These are phyloP conservation scores for Colletotrichum sp. DNA, from an alignment of 2,329 filamentous ascomycete genomes.

Conservation along the genomic window DNA sequence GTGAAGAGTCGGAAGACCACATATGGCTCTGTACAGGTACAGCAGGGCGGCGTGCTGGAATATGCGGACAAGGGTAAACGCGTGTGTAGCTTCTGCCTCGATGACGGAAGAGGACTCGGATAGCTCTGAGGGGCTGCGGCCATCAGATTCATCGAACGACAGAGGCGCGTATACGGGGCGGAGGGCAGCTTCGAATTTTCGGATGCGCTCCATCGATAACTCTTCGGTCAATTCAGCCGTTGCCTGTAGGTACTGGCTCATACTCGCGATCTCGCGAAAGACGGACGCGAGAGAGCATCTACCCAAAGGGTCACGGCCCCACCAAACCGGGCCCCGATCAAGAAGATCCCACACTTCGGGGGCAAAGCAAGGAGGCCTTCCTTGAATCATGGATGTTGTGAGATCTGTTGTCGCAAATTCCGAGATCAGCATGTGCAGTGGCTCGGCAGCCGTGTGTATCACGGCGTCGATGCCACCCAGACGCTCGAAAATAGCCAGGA, in stretches of 20 bases:
- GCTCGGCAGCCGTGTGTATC: conserved; percentile 28
- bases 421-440: conserved; percentile 43
- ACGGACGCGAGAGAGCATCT: conserved; percentile 38
- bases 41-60: conserved; percentile 46
- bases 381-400: conserved; percentile 44
- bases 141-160: conserved; percentile 25
- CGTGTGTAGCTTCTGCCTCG: conserved; percentile 35
- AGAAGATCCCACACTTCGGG: conserved; percentile 37
- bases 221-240: conserved; percentile 19
- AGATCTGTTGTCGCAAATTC: conserved; percentile 49
- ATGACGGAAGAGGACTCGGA: neutral
- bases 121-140: neutral
- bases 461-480: conserved; percentile 32
- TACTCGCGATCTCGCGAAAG: conserved; percentile 31
- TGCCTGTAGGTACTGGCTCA: neutral
- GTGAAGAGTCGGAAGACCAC: conserved; percentile 40
- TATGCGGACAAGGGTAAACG: conserved; percentile 38
- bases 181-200: conserved; percentile 29
- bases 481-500: conserved; percentile 38
- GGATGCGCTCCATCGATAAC: conserved; percentile 33
- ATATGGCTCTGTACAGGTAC: conserved; percentile 32
- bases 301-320: conserved; percentile 40
- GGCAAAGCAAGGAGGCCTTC: conserved; percentile 39
- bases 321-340: conserved; percentile 45
- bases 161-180: conserved; percentile 30